Base-by-base conservation (phyloP, 352 stramenopile species). In the Pythium phragmitis region DNA sequence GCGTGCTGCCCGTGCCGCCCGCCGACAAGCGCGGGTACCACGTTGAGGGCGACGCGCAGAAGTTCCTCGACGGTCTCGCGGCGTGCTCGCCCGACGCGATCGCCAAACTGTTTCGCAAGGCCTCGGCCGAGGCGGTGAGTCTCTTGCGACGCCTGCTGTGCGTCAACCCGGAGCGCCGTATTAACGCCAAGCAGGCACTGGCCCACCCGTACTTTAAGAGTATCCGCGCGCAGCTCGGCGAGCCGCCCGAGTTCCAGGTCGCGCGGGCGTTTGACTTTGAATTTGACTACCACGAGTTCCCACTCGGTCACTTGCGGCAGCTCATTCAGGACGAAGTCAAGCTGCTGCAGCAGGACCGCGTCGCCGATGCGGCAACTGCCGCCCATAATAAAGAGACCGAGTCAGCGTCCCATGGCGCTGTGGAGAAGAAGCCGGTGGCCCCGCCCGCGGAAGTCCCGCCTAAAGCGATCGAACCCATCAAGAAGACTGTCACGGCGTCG, bases 181-280 rank as follows among this genome's bases (percentile, higher is more conserved):
- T 97, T 43, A 91, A 82, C 2, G 92, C 92, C 2, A 91, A 91
- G 58, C 82, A 96, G 34, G 89, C 92, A 17, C 76, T 99, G 33
- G 80, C 85, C 46, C 95, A 99, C 60, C 77, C 92, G 11, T 99
- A 98, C 73, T 94, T 94, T 61, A 88, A 91, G 63, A 76, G 39
- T 19, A 91, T 94, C 34, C 73, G 83, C 0, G 59, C 74, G 11
- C 85, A 94, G 59, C 70, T 92, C 16, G 85, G 85, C 5, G 81
- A 92, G 12, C 83, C 85, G 5, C 75, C 79, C 12, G 75, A 74
- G 57, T 94, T 91, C 60, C 63, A 79, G 11, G 80, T 92, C 4
- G 73, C 79, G 16, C 80, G 82, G 19, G 68, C 75, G 19, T 92
- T 92, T 55, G 84, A 92, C 70, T 94, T 94, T 60, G 86, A 92